These are phyloP conservation scores for Cladosporium sp. DNA, from an alignment of 2,329 filamentous ascomycete species.

Conservation along the genomic window DNA sequence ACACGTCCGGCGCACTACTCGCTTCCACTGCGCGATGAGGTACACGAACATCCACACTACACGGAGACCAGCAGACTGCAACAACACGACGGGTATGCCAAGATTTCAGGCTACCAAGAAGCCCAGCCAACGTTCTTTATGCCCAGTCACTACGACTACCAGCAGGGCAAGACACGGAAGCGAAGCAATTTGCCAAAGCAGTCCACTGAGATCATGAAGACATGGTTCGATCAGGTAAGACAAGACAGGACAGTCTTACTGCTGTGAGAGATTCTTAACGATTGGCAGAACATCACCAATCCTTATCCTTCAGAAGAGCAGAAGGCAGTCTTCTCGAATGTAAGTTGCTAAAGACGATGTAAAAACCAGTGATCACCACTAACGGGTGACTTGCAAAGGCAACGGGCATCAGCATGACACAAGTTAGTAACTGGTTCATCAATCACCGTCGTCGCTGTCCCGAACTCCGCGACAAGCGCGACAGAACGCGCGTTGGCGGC, in stretches of 20 bases:
- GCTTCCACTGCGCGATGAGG: constrained; percentile 6
- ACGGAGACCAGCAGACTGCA: neutral
- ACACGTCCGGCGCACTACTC: constrained; percentile 6
- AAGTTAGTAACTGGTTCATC: constrained; percentile 45
- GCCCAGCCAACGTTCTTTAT: constrained; percentile 32
- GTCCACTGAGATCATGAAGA: constrained; percentile 43
- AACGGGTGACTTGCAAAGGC: constrained; percentile 25
- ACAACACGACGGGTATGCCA: constrained; percentile 17
- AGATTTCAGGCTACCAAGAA: constrained; percentile 24
- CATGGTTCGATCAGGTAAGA: constrained; percentile 41
- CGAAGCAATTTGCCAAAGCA: constrained; percentile 41
- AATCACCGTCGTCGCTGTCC: constrained; percentile 41
- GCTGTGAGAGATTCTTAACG: constrained; percentile 1
- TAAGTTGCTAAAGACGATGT: constrained; percentile 23
- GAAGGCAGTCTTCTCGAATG: constrained; percentile 37
- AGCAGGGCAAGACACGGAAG: constrained; percentile 39
- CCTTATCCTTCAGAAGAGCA: constrained; percentile 42
- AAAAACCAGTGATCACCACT: neutral
- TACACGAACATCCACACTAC: neutral
- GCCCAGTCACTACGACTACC: constrained; percentile 40
- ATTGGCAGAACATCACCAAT: constrained; percentile 36
- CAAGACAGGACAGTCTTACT: neutral
- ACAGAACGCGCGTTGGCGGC: constrained; percentile 29
- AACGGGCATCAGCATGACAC: constrained; percentile 42
- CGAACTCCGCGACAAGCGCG: constrained; percentile 39